A percentile compares a stretch with the other conserved stretches of the same genome.
Conservation (phyloP, 1,284 basidiomycete genomes). For the Coniophora puteana region DNA sequence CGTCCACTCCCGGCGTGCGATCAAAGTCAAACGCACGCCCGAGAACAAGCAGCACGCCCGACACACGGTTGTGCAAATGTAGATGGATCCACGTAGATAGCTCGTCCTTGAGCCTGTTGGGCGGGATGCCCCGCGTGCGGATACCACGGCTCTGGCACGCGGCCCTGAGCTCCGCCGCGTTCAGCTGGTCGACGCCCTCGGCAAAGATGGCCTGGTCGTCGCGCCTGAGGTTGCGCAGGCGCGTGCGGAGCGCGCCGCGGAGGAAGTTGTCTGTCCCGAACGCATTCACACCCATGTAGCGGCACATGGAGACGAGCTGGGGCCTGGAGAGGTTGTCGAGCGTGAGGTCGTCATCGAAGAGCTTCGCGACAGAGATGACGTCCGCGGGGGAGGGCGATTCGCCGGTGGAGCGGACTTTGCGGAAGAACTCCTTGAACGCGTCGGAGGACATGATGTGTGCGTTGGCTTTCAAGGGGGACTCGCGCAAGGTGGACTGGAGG, state of each 20-base stretch:
- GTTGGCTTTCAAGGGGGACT: slow-evolving; percentile 91
- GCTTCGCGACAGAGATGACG: slow-evolving; percentile 91
- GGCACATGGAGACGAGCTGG: slow-evolving; percentile 95
- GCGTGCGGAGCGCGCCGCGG: slow-evolving; percentile 86
- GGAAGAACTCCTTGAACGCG: slow-evolving; percentile 99
- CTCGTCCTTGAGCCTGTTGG: slow-evolving; percentile 83
- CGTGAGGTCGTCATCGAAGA: slow-evolving; percentile 97
- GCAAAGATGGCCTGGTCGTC: slow-evolving; percentile 92
- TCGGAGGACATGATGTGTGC: slow-evolving; percentile 89
- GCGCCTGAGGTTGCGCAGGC: slow-evolving; percentile 80
- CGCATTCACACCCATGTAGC: slow-evolving; percentile 97
- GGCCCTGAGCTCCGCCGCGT: slow-evolving; percentile 84
- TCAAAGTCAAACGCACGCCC: slow-evolving; percentile 96
- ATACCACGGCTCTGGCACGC: slow-evolving; percentile 96
- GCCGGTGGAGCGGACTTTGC: slow-evolving; percentile 95
- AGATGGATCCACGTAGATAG: slow-evolving; percentile 92
- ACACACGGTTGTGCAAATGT: slow-evolving; percentile 86
- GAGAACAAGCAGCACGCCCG: slow-evolving; percentile 91
- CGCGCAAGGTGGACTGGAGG: slow-evolving; percentile 94
- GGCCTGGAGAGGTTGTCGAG: slow-evolving; percentile 97
- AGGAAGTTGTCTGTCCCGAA: slow-evolving; percentile 99
- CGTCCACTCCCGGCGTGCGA: slow-evolving; percentile 63
- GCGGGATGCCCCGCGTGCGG: slow-evolving; percentile 81
- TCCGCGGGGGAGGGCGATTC: slow-evolving; percentile 89
- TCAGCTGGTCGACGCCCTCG: slow-evolving; percentile 92